These are phyloP conservation scores for Gracilariopsis chorda DNA, from an alignment of 23 red algal species.

Conservation along the genomic window DNA sequence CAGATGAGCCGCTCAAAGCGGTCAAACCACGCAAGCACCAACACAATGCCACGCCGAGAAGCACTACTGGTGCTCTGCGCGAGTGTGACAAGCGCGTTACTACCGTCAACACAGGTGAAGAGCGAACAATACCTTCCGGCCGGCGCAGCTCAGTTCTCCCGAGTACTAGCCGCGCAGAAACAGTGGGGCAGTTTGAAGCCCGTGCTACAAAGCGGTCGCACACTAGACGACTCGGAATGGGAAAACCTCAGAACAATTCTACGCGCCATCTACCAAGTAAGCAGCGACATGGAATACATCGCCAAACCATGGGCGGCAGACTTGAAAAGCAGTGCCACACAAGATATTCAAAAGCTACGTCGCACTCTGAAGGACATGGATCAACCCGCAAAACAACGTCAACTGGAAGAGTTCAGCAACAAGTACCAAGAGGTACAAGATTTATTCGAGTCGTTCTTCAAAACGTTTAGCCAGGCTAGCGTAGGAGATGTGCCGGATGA, in stretches of 20 bases:
- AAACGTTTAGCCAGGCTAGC: conserved; percentile 22
- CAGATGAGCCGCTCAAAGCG: too few relatives aligned
- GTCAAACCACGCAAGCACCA: too few relatives aligned
- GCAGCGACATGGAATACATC: conserved; percentile 63
- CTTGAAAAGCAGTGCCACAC: background rate
- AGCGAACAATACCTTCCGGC: conserved; percentile 11
- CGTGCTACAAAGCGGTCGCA: conserved; percentile 12
- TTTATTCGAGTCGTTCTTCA: conserved; percentile 35
- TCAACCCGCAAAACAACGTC: conserved; percentile 17
- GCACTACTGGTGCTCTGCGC: background rate
- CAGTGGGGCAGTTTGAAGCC: conserved; percentile 35
- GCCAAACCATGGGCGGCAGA: conserved; percentile 2
- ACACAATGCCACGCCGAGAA: background rate
- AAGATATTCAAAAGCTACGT: conserved; percentile 7
- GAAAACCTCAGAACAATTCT: conserved; percentile 26
- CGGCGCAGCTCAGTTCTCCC: conserved; percentile 49
- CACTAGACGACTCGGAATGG: conserved; percentile 40
- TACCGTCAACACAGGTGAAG: background rate
- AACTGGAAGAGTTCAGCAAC: conserved; percentile 9
- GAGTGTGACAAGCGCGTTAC: background rate
- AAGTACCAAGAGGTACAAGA: conserved; percentile 18
- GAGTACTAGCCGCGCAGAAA: conserved; percentile 27
- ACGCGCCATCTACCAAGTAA: conserved; percentile 36
- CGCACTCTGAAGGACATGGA: conserved; percentile 51
- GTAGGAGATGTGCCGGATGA: conserved; percentile 39